These are phyloP conservation scores for Pestalotiopsis sp. DNA, from an alignment of 2,329 filamentous ascomycete genomes.

Conservation along the genomic window DNA sequence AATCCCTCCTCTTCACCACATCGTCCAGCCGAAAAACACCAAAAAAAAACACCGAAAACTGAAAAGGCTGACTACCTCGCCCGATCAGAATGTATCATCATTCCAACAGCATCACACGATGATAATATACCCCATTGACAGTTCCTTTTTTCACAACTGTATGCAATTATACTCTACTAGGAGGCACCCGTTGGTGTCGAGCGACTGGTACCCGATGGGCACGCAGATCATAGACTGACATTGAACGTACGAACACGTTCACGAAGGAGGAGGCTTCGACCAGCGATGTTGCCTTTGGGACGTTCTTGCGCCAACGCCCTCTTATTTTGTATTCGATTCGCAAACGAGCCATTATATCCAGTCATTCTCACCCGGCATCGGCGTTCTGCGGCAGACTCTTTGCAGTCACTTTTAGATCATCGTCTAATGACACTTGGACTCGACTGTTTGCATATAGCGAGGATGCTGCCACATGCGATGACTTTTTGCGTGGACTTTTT, in stretches of 20 bases:
- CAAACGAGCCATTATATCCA: neutral
- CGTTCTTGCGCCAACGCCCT: neutral
- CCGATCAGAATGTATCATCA: neutral
- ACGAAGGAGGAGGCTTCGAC: neutral
- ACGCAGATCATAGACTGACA: neutral
- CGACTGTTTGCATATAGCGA: neutral
- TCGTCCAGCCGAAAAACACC: neutral
- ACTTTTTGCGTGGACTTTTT: neutral
- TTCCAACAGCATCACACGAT: neutral
- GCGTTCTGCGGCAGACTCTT: neutral
- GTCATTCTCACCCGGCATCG: neutral
- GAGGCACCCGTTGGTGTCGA: neutral
- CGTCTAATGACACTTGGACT: neutral
- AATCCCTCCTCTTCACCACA: conserved; percentile 3
- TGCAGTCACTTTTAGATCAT: neutral
- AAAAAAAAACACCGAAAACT: no score
- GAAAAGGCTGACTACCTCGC: neutral
- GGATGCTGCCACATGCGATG: neutral
- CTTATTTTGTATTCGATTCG: neutral
- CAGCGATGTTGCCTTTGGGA: neutral
- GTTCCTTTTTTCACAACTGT: neutral
- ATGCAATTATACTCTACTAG: neutral
- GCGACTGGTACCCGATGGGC: neutral
- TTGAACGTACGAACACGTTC: neutral
- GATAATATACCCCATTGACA: neutral